Evolutionary conservation across 441 rosid genomes (phyloP).

Genomic region (Pelargonium citronellum): DNA sequence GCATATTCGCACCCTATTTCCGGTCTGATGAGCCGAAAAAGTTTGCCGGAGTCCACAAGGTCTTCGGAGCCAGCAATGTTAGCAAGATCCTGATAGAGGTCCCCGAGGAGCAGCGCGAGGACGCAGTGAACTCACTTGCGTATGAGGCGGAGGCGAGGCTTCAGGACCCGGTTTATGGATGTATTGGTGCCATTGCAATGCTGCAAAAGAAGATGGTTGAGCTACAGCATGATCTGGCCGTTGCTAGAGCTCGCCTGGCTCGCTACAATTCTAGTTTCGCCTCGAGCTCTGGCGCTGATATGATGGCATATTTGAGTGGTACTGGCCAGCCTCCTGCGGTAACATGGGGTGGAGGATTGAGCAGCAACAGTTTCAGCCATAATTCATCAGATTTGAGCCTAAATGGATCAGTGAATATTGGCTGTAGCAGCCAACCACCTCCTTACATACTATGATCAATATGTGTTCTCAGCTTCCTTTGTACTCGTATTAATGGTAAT

Average conservation of each 20-base stretch:
- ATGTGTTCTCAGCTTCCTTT: background rate
- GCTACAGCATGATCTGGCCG: conserved; percentile 70
- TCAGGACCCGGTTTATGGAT: conserved; percentile 79
- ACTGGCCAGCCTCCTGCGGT: conserved; percentile 25
- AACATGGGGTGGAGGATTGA: conserved; percentile 33
- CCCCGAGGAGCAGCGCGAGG: conserved; percentile 82
- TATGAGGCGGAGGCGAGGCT: conserved; percentile 91
- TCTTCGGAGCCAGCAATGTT: conserved; percentile 89
- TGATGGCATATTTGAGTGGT: conserved; percentile 11
- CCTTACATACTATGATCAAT: conserved; percentile 37
- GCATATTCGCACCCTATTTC: conserved; percentile 82
- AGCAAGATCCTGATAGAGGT: conserved; percentile 79
- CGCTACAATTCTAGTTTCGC: conserved; percentile 33
- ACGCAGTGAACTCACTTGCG: conserved; percentile 73
- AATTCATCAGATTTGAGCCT: conserved; percentile 34
- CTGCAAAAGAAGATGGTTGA: conserved; percentile 65
- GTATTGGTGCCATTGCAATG: conserved; percentile 83
- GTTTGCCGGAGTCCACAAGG: conserved; percentile 80
- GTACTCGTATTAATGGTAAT: conserved; percentile 12
- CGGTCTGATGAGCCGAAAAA: conserved; percentile 60
- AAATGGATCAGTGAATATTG: conserved; percentile 33
- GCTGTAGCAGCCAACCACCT: background rate
- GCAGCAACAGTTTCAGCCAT: conserved; percentile 37
- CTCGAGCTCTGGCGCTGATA: background rate
- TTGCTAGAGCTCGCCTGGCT: conserved; percentile 68